Percentiles rank a stretch among this genome's conserved stretches.
phyloP scores from a whole-genome alignment of 108 stramenopile genomes.

The Conticribra weissflogii region DNA sequence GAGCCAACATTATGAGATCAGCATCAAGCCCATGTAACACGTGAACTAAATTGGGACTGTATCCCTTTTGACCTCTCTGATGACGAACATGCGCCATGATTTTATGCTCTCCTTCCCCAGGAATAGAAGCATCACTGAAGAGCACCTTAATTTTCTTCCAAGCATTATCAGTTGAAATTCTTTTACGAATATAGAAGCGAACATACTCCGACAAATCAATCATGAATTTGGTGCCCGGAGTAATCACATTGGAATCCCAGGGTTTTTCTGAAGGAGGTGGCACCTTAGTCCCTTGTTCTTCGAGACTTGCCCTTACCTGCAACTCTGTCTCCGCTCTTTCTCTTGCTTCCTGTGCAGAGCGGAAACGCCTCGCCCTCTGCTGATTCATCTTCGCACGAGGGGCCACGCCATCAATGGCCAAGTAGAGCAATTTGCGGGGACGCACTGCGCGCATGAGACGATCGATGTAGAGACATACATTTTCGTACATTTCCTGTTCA shows the following conservation, averaged over 20 bases:
- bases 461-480: slow-evolving; percentile 92
- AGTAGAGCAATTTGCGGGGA: slow-evolving; percentile 87
- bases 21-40: slow-evolving; percentile 98
- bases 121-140: slow-evolving; percentile 95
- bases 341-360: slow-evolving; percentile 94
- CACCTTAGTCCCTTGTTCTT: slow-evolving; percentile 65
- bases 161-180: slow-evolving; percentile 89
- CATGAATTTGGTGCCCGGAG: slow-evolving; percentile 99
- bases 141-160: slow-evolving; percentile 92
- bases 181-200: slow-evolving; percentile 89
- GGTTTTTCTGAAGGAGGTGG: slow-evolving; percentile 75
- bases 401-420: slow-evolving; percentile 97
- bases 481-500: slow-evolving; percentile 98
- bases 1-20: slow-evolving; percentile 98
- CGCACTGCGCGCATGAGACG: slow-evolving; percentile 82
- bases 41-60: slow-evolving; percentile 95
- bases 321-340: slow-evolving; percentile 88
- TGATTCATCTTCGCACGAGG: slow-evolving; percentile 99
- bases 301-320: slow-evolving; percentile 78
- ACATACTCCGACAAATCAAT: slow-evolving; percentile 83
- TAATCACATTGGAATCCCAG: slow-evolving; percentile 99
- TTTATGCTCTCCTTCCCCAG: slow-evolving; percentile 99
- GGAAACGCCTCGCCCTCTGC: slow-evolving; percentile 93
- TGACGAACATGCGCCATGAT: slow-evolving; percentile 94
- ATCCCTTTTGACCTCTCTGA: slow-evolving; percentile 93